Percentiles rank a stretch among this genome's conserved stretches.
phyloP scores from a whole-genome alignment of 176 grass and related monocot species.

The Oryza glumipatula region DNA sequence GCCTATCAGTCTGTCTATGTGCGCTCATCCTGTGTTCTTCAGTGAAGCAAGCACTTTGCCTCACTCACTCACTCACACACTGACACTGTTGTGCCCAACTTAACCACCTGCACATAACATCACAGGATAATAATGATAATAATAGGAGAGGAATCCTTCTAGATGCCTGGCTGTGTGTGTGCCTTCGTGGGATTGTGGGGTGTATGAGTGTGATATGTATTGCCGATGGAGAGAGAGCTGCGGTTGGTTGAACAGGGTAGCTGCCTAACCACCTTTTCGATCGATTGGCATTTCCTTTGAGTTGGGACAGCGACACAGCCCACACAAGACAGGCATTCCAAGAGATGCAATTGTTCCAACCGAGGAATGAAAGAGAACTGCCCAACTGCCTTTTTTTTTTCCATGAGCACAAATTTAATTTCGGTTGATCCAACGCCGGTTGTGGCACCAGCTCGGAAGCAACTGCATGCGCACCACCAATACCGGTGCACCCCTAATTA shows the following conservation, averaged over 20 bases:
- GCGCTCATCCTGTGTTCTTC: not conserved
- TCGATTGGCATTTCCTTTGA: not conserved
- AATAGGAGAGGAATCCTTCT: conserved; percentile 26
- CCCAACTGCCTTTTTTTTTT: not conserved
- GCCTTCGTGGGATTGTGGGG: not conserved
- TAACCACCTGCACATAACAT: not conserved
- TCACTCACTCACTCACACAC: not conserved
- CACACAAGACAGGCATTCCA: not conserved
- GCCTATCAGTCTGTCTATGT: not conserved
- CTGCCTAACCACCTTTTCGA: conserved; percentile 23
- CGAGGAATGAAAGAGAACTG: not conserved
- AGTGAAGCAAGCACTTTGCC: not conserved
- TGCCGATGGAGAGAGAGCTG: not conserved
- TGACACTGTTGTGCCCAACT: not conserved
- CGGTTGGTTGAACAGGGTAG: not conserved
- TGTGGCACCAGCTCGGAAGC: conserved; percentile 19
- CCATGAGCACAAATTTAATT: not conserved
- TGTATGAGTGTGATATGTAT: not conserved
- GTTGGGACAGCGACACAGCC: conserved; percentile 2
- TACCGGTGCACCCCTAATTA: too few relatives aligned
- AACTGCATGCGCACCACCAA: not conserved
- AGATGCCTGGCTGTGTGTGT: conserved; percentile 34
- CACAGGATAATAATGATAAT: not conserved
- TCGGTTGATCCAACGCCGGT: not conserved
- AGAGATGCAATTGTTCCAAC: conserved; percentile 13